Base-by-base conservation (phyloP, 495 filamentous ascomycete species). In the Geoglossum glabrum region DNA sequence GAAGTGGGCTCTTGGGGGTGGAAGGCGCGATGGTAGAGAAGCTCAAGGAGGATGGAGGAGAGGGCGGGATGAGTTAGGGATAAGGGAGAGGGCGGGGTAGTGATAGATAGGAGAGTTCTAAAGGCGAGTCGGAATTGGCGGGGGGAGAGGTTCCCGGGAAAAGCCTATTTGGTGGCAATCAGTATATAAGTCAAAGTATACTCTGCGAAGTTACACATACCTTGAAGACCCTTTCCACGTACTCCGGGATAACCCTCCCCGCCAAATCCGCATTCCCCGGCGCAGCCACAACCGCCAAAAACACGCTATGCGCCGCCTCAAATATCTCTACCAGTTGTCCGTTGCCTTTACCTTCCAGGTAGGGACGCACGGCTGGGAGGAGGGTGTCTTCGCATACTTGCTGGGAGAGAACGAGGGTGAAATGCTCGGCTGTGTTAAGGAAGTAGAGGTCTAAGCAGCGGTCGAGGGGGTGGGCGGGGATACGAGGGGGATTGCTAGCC, bases 41-140 rank as follows among this genome's bases (percentile, higher is more conserved):
- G 76, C 65, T 98, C 92, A 13, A 97, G 73, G 0, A 96, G 68
- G 1, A 79, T 82, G 36, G 89, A 85, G 0, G 86, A 76, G 21
- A 96, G 77, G 57, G 85, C 72, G 0, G 85, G 88, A 55, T 93
- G 81, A 8, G 69, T 75, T 51, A 76, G 79, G 17, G 84, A 77
- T 34, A 95, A 71, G 17, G 76, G 77, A 33, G 80, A 85, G 0
- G 92, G 90, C 23, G 90, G 88, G 1, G 85, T 81, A n/a, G 87
- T 79, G 55, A 96, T 82, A 63, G 83, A 82, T 62, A 96, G 79
- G 55, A 97, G 72, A 8, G 87, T 90, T 66, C 86, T 88, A 76
- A 95, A 90, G 25, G 90, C 92, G 17, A 97, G 76, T 38, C 90
- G 81, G 71, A 98, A 97, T 71, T 98, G 92, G 7, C 88, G 79